Percentiles rank a stretch among this genome's conserved stretches.
Conservation (phyloP, 164 flowering plant species). For the Warburgia ugandensis region DNA sequence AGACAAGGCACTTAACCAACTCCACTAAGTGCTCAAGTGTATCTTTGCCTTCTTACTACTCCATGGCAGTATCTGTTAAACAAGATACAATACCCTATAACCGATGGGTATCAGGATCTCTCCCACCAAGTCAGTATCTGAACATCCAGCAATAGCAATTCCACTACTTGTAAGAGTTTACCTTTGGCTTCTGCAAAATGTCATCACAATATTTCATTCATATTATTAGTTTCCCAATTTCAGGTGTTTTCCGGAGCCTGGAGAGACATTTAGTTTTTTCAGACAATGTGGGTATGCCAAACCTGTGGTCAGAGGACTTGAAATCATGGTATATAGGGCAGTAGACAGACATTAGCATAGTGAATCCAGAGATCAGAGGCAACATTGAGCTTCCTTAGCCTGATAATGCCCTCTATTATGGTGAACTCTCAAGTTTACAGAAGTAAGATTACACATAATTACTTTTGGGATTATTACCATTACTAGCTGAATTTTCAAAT, state of each 20-base stretch:
- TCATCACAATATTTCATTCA: too few species aligned
- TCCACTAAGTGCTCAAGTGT: too few species aligned
- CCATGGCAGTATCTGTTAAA: too few species aligned
- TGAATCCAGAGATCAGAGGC: constrained; percentile 61
- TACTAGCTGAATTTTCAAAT: too few species aligned
- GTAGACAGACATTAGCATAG: constrained; percentile 64
- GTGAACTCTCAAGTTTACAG: constrained; percentile 61
- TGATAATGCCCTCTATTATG: constrained; percentile 69
- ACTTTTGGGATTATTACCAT: background rate
- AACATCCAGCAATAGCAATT: too few species aligned
- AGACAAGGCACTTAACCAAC: too few species aligned
- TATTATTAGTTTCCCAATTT: background rate
- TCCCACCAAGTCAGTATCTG: too few species aligned
- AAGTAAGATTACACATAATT: constrained; percentile 40
- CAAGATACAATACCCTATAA: too few species aligned
- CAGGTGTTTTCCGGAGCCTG: constrained; percentile 98
- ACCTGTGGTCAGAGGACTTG: constrained; percentile 72
- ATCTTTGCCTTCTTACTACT: too few species aligned
- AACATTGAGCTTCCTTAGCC: constrained; percentile 54
- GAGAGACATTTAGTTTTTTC: constrained; percentile 83
- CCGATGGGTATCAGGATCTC: too few species aligned
- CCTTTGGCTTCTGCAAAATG: too few species aligned
- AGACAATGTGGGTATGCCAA: constrained; percentile 90
- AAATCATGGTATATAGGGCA: constrained; percentile 96
- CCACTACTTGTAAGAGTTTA: too few species aligned